These are phyloP conservation scores for Haplosporangium gracile DNA, from an alignment of 192 early-diverging fungal species.

Conservation along the genomic window DNA sequence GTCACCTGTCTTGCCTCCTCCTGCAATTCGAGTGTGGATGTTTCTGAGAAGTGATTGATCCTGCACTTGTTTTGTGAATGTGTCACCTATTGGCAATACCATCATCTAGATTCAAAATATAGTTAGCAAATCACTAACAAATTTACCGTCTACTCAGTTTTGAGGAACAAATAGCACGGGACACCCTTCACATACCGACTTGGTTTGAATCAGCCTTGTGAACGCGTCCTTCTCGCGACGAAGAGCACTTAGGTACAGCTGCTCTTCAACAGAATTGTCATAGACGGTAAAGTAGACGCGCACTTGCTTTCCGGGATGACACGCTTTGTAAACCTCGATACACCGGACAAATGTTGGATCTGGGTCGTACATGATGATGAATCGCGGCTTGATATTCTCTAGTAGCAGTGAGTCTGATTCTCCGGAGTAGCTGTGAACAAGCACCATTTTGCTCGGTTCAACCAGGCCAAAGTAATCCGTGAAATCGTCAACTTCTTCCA, in stretches of 20 bases:
- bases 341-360: conserved; percentile 89
- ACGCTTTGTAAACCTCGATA: conserved; percentile 78
- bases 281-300: conserved; percentile 96
- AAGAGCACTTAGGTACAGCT: conserved; percentile 86
- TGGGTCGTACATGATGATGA: conserved; percentile 94
- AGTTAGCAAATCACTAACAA: not conserved
- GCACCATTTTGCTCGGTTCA: conserved; percentile 59
- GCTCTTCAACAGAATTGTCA: conserved; percentile 96
- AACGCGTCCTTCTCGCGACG: conserved; percentile 94
- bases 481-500: conserved; percentile 59
- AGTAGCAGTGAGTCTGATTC: conserved; percentile 77
- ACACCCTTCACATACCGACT: conserved; percentile 68
- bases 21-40: conserved; percentile 56
- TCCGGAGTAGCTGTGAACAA: conserved; percentile 70
- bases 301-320: conserved; percentile 64
- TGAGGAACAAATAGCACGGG: not conserved
- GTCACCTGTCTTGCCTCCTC: conserved; percentile 46
- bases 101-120: conserved; percentile 66
- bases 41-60: conserved; percentile 52
- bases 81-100: conserved; percentile 81
- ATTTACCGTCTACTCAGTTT: not conserved
- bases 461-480: conserved; percentile 66
- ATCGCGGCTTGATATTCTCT: conserved; percentile 76
- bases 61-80: conserved; percentile 28
- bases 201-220: conserved; percentile 91